Evolutionary conservation across 2,329 filamentous ascomycete species (phyloP), one percentile per base, ranked within the genome.

Genomic region (Alternaria solani): DNA sequence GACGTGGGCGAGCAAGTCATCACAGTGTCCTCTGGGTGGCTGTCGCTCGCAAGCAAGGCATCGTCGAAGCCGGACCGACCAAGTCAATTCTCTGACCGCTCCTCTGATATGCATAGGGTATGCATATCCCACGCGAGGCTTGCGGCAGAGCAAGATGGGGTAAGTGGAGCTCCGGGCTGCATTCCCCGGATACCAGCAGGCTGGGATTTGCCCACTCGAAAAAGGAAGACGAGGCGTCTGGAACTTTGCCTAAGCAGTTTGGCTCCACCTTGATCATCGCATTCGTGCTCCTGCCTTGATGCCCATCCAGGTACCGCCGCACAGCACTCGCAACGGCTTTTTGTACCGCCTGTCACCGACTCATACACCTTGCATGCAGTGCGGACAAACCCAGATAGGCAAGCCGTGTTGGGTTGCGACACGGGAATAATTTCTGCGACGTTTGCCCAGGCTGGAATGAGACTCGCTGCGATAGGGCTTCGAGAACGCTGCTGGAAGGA

Each of bases 401-500:
- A 61, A 53, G 51, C 28, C 28, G 38, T 51, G 41, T 51, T 39
- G 16, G 48, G 52, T 41, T 44, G 59, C 51, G 36, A 38, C 59
- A 48, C 54, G 41, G 61, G n/a, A 62, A 55, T 55, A 49, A 51
- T 43, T 34, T 26, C 51, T 52, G 56, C 55, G 43, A 57, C 39
- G 48, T 28, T 26, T 51, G 52, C 49, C 53, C 61, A 47, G 59
- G 28, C 56, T 49, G 49, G 42, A 49, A 63, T 67, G 55, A 25
- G 14, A 42, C 18, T 41, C 23, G 4, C 63, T 65, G 60, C 56
- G 62, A 63, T 60, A 49, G 59, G 59, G 57, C 66, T 69, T 73
- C 70, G 64, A 64, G 69, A 72, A 73, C 63, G 41, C 43, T 58
- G 57, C 51, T 66, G 46, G 72, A 74, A 73, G 66, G 66, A 63